Conservation (phyloP, 2,329 filamentous ascomycete genomes). For the Colletotrichum lindemuthianum region DNA sequence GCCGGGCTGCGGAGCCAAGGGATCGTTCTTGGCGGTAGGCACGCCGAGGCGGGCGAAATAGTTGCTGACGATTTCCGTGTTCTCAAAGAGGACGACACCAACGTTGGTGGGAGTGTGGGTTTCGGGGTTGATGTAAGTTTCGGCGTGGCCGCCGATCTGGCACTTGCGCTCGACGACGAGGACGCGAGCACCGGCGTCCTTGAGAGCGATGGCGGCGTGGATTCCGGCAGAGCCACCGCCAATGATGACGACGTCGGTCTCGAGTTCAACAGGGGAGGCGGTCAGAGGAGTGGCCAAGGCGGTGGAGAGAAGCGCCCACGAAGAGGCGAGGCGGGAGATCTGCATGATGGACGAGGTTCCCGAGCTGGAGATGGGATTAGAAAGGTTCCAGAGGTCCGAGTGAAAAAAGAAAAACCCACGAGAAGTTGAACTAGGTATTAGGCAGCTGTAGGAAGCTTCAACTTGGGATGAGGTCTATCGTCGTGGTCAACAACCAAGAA, state of each 20-base stretch:
- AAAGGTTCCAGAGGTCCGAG: too few relatives aligned
- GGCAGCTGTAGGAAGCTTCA: too few relatives aligned
- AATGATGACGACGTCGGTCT: constrained; percentile 45
- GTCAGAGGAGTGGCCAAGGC: constrained; percentile 5
- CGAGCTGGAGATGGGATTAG: neutral
- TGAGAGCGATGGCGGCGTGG: constrained; percentile 51
- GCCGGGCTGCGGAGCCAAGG: neutral
- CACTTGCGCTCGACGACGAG: constrained; percentile 51
- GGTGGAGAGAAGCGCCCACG: constrained; percentile 1
- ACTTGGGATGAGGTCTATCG: too few relatives aligned
- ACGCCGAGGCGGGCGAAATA: constrained; percentile 51
- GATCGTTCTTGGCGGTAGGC: constrained; percentile 26
- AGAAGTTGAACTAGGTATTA: too few relatives aligned
- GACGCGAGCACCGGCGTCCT: constrained; percentile 48
- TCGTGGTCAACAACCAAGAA: too few relatives aligned
- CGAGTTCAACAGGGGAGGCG: neutral
- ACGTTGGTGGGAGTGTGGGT: constrained; percentile 30
- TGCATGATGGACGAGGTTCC: constrained; percentile 4
- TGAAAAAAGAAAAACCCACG: too few relatives aligned
- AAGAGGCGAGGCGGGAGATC: constrained; percentile 14
- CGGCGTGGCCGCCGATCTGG: constrained; percentile 51
- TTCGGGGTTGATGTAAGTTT: constrained; percentile 49
- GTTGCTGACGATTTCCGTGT: constrained; percentile 44
- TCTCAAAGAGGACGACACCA: constrained; percentile 44
- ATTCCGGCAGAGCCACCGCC: constrained; percentile 54